Conservation (phyloP, 345 rosid genomes). For the Rhodamnia argentea region DNA sequence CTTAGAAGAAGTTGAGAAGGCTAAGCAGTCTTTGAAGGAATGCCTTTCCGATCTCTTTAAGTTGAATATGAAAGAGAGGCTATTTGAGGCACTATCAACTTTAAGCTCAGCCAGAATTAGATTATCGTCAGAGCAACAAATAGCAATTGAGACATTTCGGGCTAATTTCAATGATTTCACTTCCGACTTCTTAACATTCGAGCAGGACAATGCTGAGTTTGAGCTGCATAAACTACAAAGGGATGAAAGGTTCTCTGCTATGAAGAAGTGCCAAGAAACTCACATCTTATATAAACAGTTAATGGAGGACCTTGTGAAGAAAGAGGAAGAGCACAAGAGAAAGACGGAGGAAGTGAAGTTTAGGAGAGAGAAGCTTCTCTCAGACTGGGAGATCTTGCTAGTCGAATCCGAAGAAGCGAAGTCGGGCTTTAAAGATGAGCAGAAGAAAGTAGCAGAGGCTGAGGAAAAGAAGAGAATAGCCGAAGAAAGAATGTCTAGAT, state of each 20-base stretch:
- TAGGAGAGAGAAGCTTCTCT: neutral
- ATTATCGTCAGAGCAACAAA: neutral
- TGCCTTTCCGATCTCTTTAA: conserved; percentile 6
- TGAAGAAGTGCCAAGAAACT: neutral
- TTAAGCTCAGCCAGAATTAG: neutral
- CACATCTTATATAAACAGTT: neutral
- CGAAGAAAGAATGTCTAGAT: conserved; percentile 4
- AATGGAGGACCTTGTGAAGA: neutral
- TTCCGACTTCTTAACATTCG: neutral
- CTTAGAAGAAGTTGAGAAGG: neutral
- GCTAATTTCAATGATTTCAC: neutral
- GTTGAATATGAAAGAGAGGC: conserved; percentile 6
- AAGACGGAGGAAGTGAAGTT: neutral
- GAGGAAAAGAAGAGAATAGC: conserved; percentile 7
- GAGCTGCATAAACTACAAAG: neutral
- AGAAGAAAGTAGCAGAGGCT: neutral
- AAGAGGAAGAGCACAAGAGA: neutral
- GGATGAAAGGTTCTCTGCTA: neutral
- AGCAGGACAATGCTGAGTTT: neutral
- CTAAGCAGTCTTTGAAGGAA: conserved; percentile 3
- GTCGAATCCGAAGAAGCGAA: neutral
- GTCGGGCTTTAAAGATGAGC: neutral
- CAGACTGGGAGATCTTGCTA: neutral
- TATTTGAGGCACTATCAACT: neutral
- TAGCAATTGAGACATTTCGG: neutral